Percentiles rank a stretch among this genome's conserved stretches.
These are phyloP conservation scores for Carallia pectinifolia DNA, from an alignment of 345 rosid species.

Conservation along the genomic window DNA sequence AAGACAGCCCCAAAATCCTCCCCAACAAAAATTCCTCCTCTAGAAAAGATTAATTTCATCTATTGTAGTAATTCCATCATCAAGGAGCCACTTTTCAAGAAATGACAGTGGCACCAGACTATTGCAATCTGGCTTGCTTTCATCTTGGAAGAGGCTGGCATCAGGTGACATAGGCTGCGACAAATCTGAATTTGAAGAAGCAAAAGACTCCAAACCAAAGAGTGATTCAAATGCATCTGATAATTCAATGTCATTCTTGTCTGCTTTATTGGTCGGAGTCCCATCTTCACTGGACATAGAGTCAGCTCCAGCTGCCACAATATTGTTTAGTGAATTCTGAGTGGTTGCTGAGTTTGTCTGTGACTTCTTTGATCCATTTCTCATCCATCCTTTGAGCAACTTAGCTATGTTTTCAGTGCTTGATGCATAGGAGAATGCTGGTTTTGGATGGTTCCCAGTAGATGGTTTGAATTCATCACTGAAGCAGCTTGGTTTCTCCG, in stretches of 20 bases:
- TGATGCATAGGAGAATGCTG: conserved; percentile 47
- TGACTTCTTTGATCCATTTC: conserved; percentile 31
- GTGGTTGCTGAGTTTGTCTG: conserved; percentile 21
- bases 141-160: conserved; percentile 44
- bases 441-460: conserved; percentile 11
- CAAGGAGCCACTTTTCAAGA: conserved; percentile 73
- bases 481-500: conserved; percentile 37
- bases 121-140: conserved; percentile 38
- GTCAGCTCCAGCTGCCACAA: conserved; percentile 15
- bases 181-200: conserved; percentile 44
- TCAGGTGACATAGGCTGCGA: conserved; percentile 45
- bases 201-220: conserved; percentile 44
- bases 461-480: conserved; percentile 15
- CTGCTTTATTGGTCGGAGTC: conserved; percentile 22
- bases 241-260: conserved; percentile 22
- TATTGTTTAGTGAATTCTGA: conserved; percentile 27
- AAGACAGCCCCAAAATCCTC: neutral
- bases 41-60: conserved; percentile 32
- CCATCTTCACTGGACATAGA: conserved; percentile 30
- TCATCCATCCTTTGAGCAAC: conserved; percentile 68
- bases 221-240: conserved; percentile 45
- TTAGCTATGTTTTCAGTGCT: conserved; percentile 70
- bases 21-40: neutral
- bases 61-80: conserved; percentile 45
- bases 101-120: conserved; percentile 44